Conservation (phyloP, 306 rosid species). For the Dryas drummondii region DNA sequence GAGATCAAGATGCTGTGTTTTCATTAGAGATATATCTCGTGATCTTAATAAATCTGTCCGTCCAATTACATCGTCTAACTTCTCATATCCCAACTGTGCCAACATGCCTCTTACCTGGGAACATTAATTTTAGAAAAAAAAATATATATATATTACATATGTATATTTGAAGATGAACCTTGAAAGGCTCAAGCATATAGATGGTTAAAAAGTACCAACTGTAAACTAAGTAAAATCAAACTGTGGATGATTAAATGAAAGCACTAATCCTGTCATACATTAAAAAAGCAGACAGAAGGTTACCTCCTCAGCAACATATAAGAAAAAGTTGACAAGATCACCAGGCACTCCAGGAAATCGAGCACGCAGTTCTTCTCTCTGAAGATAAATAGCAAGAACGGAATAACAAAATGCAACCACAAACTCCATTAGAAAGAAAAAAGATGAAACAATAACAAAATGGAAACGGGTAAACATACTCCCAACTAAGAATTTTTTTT, state of each 20-base stretch:
- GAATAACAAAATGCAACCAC: constrained; percentile 9
- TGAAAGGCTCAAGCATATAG: background rate
- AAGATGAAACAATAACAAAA: constrained; percentile 14
- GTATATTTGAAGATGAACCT: background rate
- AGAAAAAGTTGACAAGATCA: constrained; percentile 93
- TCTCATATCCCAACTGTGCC: constrained; percentile 95
- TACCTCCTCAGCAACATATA: constrained; percentile 99
- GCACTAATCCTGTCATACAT: constrained; percentile 8
- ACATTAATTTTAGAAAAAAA: constrained; percentile 6
- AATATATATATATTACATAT: background rate
- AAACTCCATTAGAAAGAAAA: constrained; percentile 23
- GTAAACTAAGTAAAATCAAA: background rate
- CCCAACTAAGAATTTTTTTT: background rate
- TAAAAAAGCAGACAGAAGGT: constrained; percentile 23
- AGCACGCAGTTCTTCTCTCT: constrained; percentile 99
- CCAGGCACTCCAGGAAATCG: constrained; percentile 99
- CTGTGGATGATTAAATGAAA: background rate
- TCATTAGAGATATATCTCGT: constrained; percentile 84
- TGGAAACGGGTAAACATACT: background rate
- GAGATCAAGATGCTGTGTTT: constrained; percentile 93
- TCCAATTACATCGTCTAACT: constrained; percentile 91
- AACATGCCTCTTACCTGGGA: constrained; percentile 88
- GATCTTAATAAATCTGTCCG: constrained; percentile 70
- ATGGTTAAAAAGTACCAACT: background rate
- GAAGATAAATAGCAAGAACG: constrained; percentile 21